These are phyloP conservation scores for Colletotrichum eleusines DNA, from an alignment of 2,329 filamentous ascomycete genomes.

Conservation along the genomic window DNA sequence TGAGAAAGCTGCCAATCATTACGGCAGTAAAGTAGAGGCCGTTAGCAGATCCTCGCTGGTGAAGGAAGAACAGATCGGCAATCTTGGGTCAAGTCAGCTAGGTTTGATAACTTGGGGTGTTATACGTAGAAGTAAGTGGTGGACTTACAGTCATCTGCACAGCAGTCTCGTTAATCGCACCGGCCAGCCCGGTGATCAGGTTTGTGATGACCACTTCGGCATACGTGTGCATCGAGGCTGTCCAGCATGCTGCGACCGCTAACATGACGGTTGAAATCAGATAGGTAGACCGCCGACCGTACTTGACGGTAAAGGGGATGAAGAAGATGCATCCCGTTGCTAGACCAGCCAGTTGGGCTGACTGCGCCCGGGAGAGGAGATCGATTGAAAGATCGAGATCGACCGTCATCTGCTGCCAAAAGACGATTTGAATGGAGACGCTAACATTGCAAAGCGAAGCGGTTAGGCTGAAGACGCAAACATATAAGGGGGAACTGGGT, in stretches of 20 bases:
- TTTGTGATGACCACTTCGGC: constrained; percentile 38
- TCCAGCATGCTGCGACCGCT: constrained; percentile 39
- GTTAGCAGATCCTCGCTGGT: constrained; percentile 49
- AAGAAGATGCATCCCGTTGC: constrained; percentile 52
- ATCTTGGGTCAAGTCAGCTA: constrained; percentile 38
- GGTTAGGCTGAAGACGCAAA: not conserved
- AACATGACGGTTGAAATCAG: constrained; percentile 43
- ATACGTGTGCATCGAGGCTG: constrained; percentile 33
- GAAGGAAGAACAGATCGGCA: constrained; percentile 50
- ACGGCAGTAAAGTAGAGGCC: constrained; percentile 49
- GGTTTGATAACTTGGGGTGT: too few species aligned
- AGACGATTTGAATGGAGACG: constrained; percentile 45
- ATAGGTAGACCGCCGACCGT: constrained; percentile 51
- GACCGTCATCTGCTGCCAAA: constrained; percentile 51
- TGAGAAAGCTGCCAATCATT: constrained; percentile 49
- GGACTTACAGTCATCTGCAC: constrained; percentile 50
- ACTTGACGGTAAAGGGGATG: constrained; percentile 52
- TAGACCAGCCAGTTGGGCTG: constrained; percentile 49
- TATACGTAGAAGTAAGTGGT: too few species aligned
- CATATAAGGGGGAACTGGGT: not conserved
- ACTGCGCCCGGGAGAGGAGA: constrained; percentile 47
- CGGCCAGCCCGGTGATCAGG: constrained; percentile 50
- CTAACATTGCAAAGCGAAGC: not conserved
- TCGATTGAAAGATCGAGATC: constrained; percentile 47
- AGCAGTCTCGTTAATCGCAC: constrained; percentile 54